phyloP scores from a whole-genome alignment of 176 grass and related monocot genomes.

The Pontederia paniculata region DNA sequence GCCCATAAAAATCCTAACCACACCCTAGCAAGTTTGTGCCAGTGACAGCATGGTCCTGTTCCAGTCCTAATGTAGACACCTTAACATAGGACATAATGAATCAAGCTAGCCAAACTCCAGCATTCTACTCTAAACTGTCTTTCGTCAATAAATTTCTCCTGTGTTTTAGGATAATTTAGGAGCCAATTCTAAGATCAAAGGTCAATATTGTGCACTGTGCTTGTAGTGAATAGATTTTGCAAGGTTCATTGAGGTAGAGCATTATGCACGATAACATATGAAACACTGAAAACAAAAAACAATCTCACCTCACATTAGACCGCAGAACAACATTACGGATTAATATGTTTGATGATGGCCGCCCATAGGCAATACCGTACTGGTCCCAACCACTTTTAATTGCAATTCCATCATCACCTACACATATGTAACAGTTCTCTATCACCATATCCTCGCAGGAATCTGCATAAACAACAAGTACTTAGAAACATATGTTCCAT shows the following conservation, averaged over 20 bases:
- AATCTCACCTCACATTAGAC: slow-evolving; percentile 59
- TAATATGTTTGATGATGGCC: slow-evolving; percentile 67
- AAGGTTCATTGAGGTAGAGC: neutral
- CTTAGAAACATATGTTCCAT: neutral
- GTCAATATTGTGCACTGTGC: neutral
- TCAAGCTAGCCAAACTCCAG: too few species aligned
- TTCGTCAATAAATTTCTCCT: too few species aligned
- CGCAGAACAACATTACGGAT: slow-evolving; percentile 57
- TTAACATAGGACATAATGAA: too few species aligned
- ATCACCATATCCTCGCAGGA: slow-evolving; percentile 75
- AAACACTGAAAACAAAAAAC: neutral
- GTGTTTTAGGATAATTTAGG: too few species aligned
- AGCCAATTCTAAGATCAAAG: too few species aligned
- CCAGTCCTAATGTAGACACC: too few species aligned
- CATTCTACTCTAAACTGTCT: too few species aligned
- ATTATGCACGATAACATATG: neutral
- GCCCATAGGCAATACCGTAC: slow-evolving; percentile 78
- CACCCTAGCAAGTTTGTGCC: too few species aligned
- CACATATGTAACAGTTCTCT: slow-evolving; percentile 81
- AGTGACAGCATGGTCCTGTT: too few species aligned
- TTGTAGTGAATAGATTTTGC: neutral
- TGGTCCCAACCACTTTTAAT: slow-evolving; percentile 99
- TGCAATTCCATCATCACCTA: slow-evolving; percentile 85
- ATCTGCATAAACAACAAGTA: slow-evolving; percentile 36
- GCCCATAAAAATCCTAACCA: too few species aligned